Percentiles rank a stretch among this genome's conserved stretches.
Conservation (phyloP, 352 stramenopile genomes). For the Pythium diclinum region DNA sequence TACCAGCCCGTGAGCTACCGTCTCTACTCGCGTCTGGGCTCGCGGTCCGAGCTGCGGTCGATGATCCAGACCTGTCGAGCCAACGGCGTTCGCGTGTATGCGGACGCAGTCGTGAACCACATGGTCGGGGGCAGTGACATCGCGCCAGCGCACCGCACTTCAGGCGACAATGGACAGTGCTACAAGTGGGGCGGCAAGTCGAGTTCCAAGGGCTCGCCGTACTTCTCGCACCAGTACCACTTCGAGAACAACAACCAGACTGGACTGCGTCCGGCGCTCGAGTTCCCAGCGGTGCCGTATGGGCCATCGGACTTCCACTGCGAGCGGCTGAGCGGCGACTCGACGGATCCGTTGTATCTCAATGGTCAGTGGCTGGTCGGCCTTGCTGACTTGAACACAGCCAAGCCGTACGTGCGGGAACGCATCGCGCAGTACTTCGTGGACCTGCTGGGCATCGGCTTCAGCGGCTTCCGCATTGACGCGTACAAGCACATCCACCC, state of each 20-base stretch:
- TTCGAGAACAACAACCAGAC: conserved; percentile 48
- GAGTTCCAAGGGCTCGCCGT: conserved; percentile 20
- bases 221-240: conserved; percentile 35
- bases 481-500: conserved; percentile 64
- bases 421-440: conserved; percentile 72
- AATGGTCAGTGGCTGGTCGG: conserved; percentile 45
- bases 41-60: conserved; percentile 39
- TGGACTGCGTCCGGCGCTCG: conserved; percentile 37
- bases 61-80: conserved; percentile 67
- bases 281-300: conserved; percentile 62
- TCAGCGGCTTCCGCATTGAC: conserved; percentile 66
- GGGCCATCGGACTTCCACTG: conserved; percentile 66
- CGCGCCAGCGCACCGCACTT: conserved; percentile 20
- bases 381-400: conserved; percentile 55
- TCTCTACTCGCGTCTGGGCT: conserved; percentile 48
- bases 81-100: conserved; percentile 54
- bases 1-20: conserved; percentile 67
- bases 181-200: conserved; percentile 23
- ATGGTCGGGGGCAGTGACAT: conserved; percentile 32
- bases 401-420: conserved; percentile 52
- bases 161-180: conserved; percentile 14
- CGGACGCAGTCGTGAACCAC: conserved; percentile 30
- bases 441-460: conserved; percentile 62
- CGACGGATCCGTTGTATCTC: conserved; percentile 38
- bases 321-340: conserved; percentile 39